These are phyloP conservation scores for Pseudonitzschia multiseries DNA, from an alignment of 108 stramenopile genomes.

Conservation along the genomic window DNA sequence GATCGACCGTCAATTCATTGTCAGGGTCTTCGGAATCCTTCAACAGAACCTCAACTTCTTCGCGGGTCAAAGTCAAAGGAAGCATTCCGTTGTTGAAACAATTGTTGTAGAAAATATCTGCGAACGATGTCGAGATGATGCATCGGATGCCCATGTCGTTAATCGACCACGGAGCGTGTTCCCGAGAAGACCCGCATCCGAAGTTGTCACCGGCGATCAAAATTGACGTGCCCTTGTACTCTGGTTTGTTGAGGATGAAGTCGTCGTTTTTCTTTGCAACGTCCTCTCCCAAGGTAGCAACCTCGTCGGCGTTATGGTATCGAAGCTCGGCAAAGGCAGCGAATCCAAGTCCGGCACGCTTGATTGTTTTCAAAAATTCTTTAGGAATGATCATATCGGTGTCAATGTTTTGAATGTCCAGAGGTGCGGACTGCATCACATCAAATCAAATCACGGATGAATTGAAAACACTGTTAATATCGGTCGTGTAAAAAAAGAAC, in stretches of 20 bases:
- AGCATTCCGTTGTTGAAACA: constrained; percentile 98
- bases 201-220: constrained; percentile 94
- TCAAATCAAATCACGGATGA: not conserved
- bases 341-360: constrained; percentile 90
- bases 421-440: constrained; percentile 60
- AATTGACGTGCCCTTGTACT: constrained; percentile 77
- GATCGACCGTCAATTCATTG: constrained; percentile 83
- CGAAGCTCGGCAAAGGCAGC: constrained; percentile 92
- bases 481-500: no score
- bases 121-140: constrained; percentile 90
- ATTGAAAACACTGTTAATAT: not conserved
- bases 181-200: constrained; percentile 89
- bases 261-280: constrained; percentile 68
- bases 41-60: constrained; percentile 73
- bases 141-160: constrained; percentile 91
- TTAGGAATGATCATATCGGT: constrained; percentile 98
- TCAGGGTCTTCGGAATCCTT: constrained; percentile 70
- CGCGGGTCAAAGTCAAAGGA: constrained; percentile 77
- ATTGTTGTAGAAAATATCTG: constrained; percentile 97
- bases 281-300: constrained; percentile 82
- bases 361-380: constrained; percentile 95
- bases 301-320: constrained; percentile 87
- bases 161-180: constrained; percentile 96
- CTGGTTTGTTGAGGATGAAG: constrained; percentile 87
- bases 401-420: constrained; percentile 94